Conservation (phyloP, 2,329 filamentous ascomycete genomes). For the Penicillium crustosum region DNA sequence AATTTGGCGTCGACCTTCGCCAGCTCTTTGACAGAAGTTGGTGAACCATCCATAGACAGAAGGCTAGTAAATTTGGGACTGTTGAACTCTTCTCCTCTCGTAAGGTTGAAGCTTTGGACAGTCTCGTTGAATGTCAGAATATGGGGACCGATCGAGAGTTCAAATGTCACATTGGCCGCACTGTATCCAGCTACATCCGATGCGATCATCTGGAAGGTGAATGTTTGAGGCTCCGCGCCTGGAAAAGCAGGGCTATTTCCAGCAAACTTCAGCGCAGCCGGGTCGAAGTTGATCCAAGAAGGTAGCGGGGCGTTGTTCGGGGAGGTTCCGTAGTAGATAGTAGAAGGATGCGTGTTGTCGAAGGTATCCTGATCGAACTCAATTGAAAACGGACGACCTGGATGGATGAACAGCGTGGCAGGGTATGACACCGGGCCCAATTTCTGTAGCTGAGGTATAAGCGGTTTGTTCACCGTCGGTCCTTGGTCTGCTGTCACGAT, state of each 20-base stretch:
- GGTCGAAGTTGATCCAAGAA: constrained; percentile 78
- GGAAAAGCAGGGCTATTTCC: constrained; percentile 68
- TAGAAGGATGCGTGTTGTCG: constrained; percentile 53
- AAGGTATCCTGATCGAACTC: constrained; percentile 71
- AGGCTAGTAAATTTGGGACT: constrained; percentile 54
- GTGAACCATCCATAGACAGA: constrained; percentile 60
- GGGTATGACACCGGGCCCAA: constrained; percentile 41
- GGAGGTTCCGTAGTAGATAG: constrained; percentile 73
- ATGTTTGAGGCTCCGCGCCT: constrained; percentile 67
- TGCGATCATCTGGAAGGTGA: constrained; percentile 70
- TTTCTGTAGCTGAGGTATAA: constrained; percentile 39
- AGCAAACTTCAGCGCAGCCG: constrained; percentile 62
- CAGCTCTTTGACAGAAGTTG: constrained; percentile 53
- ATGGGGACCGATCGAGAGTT: constrained; percentile 70
- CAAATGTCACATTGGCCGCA: constrained; percentile 64
- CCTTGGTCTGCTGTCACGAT: constrained; percentile 60
- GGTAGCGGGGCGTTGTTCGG: constrained; percentile 78
- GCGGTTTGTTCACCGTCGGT: constrained; percentile 34
- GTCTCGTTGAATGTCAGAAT: constrained; percentile 64
- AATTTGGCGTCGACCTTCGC: constrained; percentile 53
- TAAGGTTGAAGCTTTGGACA: constrained; percentile 58
- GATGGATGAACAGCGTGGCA: constrained; percentile 40
- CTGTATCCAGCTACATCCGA: constrained; percentile 79
- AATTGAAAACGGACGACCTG: constrained; percentile 60
- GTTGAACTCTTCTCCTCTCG: constrained; percentile 51